Evolutionary conservation across 139 green algal species (phyloP), one percentile per base, ranked within the genome.

Genomic region (Chlamydomonas sphaeroides): DNA sequence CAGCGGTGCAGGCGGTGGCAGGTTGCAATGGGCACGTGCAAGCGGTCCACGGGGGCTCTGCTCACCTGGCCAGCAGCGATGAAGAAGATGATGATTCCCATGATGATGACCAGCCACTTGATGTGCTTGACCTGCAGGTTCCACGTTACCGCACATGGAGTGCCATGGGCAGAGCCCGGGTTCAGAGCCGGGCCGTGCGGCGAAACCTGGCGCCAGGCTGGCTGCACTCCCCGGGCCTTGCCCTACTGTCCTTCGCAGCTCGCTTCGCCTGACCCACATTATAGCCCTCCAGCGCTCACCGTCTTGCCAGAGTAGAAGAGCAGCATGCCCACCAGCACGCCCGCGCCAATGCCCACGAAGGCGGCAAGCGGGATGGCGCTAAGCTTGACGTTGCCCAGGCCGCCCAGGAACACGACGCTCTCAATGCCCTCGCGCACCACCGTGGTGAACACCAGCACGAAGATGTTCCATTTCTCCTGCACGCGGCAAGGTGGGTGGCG

Each of bases 371-470:
- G 68, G 15, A 90, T 77, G 30, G 86, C 69, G 1, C 15, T 56
- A 0, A 85, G 76, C 53, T 80, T 70, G n/a, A 77, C 63, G 53
- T 85, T 87, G 69, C 75, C 76, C 1, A 90, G 74, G 61, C 86
- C 87, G 42, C 85, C 85, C 45, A 93, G 79, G 86, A 93, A 93
- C 39, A 93, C 69, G n/a, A 91, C 66, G 6, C 61, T 73, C 73
- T 93, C 89, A 28, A 93, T 86, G 68, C 89, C 89, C 75, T 92
- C 85, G 18, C 85, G 80, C 45, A 90, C 67, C 30, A 92, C 84
- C 0, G 86, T 88, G 74, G 85, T 67, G 63, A 87, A 88, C 11
- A 88, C 86, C 8, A 88, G 65, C 33, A 92, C 33, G 30, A 83
- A 90, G 35, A 91, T 86, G 41, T 70, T 81, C 67, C 66, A 74